Conservation (phyloP, 768 basidiomycete genomes). For the Podaxis mareebaensis region DNA sequence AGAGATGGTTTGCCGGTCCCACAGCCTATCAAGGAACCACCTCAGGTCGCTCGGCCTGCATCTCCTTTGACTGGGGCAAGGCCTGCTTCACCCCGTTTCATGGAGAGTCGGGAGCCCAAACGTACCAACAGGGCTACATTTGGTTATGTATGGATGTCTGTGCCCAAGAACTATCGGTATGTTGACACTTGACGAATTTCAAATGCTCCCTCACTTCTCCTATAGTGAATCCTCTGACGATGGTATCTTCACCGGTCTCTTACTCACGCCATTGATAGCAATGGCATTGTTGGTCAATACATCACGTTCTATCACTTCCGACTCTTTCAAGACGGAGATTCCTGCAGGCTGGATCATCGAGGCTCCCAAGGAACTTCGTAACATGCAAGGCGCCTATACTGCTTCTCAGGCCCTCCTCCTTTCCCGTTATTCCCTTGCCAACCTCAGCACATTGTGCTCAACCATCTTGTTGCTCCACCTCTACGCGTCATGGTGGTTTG, state of each 20-base stretch:
- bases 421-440: slow-evolving; percentile 75
- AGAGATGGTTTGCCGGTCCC: slow-evolving; percentile 21
- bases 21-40: slow-evolving; percentile 18
- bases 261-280: slow-evolving; percentile 83
- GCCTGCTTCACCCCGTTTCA: slow-evolving; percentile 41
- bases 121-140: slow-evolving; percentile 41
- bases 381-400: slow-evolving; percentile 39
- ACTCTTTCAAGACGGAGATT: slow-evolving; percentile 33
- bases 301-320: slow-evolving; percentile 33
- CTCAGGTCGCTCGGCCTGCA: slow-evolving; percentile 20
- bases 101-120: slow-evolving; percentile 50
- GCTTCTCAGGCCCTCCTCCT: slow-evolving; percentile 56
- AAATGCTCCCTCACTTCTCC: slow-evolving; percentile 12
- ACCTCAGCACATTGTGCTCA: slow-evolving; percentile 80
- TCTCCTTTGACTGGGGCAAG: slow-evolving; percentile 20
- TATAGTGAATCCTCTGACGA: slow-evolving; percentile 79
- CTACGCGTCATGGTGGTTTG: slow-evolving; percentile 74
- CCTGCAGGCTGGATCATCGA: slow-evolving; percentile 81
- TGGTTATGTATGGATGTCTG: slow-evolving; percentile 88
- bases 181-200: slow-evolving; percentile 17
- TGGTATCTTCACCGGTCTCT: slow-evolving; percentile 79
- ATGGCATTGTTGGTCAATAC: slow-evolving; percentile 64
- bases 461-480: slow-evolving; percentile 80
- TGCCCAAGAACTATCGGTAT: slow-evolving; percentile 84
- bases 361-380: slow-evolving; percentile 55